Evolutionary conservation across 805 yeast genomes (phyloP), one percentile per base, ranked within the genome.

Genomic region (Ogataea angusta): DNA sequence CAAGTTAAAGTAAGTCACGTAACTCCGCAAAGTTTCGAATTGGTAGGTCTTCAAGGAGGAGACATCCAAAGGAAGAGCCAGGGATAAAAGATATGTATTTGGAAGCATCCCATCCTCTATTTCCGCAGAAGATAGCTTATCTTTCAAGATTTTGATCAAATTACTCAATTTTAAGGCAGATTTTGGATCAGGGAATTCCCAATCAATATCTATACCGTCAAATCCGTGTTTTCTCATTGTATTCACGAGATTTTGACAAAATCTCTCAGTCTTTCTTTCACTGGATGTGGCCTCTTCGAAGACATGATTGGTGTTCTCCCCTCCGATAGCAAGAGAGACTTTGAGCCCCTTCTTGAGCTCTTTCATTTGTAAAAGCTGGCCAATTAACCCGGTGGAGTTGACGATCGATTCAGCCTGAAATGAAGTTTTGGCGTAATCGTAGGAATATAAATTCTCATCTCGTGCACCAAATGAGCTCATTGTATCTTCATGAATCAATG

Each of bases 121-220:
- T 40, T 78, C 80, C 8, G 70, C 46, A 8, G 43, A 28, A 41
- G 68, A 63, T 40, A 85, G 56, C 23, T 54, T 67, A 1, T 12
- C 31, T 30, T 78, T 67, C 18, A 80, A 49, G 2, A 8, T 40
- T 30, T 52, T 49, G 14, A 83, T 59, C 28, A 87, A 46, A 4
- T 56, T 52, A 1, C 73, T 65, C 46, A 78, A 70, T 4, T 60
- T 55, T 0, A 51, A 34, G 1, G 78, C 77, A 45, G 85, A 80
- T 0, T 57, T 54, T 3, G 56, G 53, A 30, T 59, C 68, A 6
- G 96, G 96, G 54, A 80, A 91, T 62, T 91, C 99, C 96, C 96
- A 91, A 63, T 91, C 99, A 21, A 91, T 65, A 60, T 93, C 98
- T 33, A 91, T 66, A 0, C 99, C 98, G 59, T 93, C 97, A 54